Evolutionary conservation across 108 stramenopile genomes (phyloP).

Genomic region (Epithemia pelagica): DNA sequence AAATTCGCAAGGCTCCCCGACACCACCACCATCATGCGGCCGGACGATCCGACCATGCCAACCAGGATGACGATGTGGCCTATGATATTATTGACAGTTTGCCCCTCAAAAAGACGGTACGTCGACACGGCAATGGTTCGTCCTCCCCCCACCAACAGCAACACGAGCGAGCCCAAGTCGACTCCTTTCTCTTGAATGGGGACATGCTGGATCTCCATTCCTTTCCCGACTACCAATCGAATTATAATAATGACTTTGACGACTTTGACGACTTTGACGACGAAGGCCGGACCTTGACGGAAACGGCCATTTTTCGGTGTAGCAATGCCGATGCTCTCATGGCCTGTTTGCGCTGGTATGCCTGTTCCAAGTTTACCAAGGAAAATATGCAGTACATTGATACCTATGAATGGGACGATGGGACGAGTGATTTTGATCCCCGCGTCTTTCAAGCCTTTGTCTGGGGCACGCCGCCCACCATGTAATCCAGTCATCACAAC

Average conservation of each 20-base stretch:
- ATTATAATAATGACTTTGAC: background rate
- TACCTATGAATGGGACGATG: constrained; percentile 47
- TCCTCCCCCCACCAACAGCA: too few species aligned
- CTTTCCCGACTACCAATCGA: too few species aligned
- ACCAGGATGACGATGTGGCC: background rate
- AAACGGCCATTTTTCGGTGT: constrained; percentile 31
- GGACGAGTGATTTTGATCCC: constrained; percentile 53
- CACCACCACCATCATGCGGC: too few species aligned
- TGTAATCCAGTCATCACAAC: too few species aligned
- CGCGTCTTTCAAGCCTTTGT: constrained; percentile 71
- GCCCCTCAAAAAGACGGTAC: constrained; percentile 6
- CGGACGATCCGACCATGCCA: background rate
- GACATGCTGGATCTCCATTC: too few species aligned
- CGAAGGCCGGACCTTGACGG: background rate
- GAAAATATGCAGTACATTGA: constrained; percentile 45
- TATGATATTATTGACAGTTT: constrained; percentile 31
- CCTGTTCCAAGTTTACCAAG: constrained; percentile 37
- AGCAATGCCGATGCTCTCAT: constrained; percentile 11
- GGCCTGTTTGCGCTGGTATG: constrained; percentile 33
- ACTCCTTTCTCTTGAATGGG: background rate
- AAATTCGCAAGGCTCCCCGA: constrained; percentile 6
- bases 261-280: background rate
- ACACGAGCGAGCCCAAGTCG: background rate
- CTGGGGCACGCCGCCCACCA: constrained; percentile 20
- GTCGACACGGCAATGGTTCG: constrained; percentile 1